These are phyloP conservation scores for Sphaerulina vaccinii DNA, from an alignment of 2,329 filamentous ascomycete genomes.

Conservation along the genomic window DNA sequence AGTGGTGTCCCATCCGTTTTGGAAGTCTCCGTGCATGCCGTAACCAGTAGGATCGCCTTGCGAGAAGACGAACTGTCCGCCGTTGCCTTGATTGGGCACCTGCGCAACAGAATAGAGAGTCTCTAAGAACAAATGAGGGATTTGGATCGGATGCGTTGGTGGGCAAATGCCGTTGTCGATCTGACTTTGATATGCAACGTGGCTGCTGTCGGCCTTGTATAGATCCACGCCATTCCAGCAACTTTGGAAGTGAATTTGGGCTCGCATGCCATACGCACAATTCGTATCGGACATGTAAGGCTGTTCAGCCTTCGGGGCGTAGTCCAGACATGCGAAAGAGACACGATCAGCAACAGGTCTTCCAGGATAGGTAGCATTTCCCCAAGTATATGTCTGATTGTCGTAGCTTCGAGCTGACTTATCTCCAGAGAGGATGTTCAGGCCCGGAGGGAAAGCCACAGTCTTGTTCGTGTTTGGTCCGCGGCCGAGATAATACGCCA, in stretches of 20 bases:
- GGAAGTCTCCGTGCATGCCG: constrained; percentile 56
- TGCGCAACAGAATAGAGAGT: constrained; percentile 37
- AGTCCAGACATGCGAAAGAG: constrained; percentile 39
- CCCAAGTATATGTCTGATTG: constrained; percentile 39
- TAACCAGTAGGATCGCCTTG: constrained; percentile 53
- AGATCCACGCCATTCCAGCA: constrained; percentile 41
- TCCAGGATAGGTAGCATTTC: constrained; percentile 35
- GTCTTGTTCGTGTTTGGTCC: constrained; percentile 58
- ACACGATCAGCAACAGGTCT: constrained; percentile 54
- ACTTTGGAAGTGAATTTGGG: constrained; percentile 41
- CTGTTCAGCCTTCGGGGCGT: constrained; percentile 30
- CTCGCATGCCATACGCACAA: constrained; percentile 39
- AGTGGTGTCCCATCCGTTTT: constrained; percentile 49
- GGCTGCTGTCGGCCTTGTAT: constrained; percentile 42
- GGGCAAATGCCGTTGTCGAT: constrained; percentile 46
- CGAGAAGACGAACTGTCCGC: constrained; percentile 49
- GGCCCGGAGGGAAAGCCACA: constrained; percentile 63
- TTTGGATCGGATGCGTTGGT: constrained; percentile 38
- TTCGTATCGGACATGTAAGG: constrained; percentile 35
- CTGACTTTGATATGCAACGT: constrained; percentile 42
- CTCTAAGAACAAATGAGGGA: constrained; percentile 46
- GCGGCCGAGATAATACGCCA: constrained; percentile 67
- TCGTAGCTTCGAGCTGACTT: constrained; percentile 53
- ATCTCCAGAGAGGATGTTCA: constrained; percentile 71
- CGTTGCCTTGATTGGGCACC: constrained; percentile 39